Evolutionary conservation across 1,139 yeast species (phyloP).

Genomic region (Yamadazyma conglobata): DNA sequence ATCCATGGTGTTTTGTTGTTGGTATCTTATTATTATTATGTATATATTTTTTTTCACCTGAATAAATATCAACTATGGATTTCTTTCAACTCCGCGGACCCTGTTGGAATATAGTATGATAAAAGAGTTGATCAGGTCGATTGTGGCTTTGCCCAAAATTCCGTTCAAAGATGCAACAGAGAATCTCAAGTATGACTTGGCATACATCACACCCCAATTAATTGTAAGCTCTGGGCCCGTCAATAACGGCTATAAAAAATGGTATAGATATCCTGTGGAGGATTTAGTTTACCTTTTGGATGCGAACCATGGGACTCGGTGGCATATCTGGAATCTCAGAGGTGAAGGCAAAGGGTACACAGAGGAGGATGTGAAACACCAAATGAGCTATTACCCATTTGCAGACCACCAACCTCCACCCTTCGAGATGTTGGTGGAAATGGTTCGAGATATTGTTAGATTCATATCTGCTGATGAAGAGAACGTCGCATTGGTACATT

Average conservation of each 20-base stretch:
- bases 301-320: conserved; percentile 46
- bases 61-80: too few species aligned
- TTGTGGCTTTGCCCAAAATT: conserved; percentile 14
- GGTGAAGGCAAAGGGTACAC: conserved; percentile 56
- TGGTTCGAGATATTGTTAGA: conserved; percentile 44
- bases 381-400: conserved; percentile 48
- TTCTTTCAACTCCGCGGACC: too few species aligned
- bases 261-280: conserved; percentile 53
- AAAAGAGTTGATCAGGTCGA: conserved; percentile 16
- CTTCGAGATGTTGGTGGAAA: conserved; percentile 42
- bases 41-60: too few species aligned
- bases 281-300: conserved; percentile 53
- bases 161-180: conserved; percentile 5
- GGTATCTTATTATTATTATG: too few species aligned
- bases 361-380: conserved; percentile 30
- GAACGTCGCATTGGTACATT: conserved; percentile 72
- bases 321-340: conserved; percentile 76
- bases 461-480: conserved; percentile 29
- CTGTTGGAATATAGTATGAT: too few species aligned
- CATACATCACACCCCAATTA: conserved; percentile 58
- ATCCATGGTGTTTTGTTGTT: too few species aligned
- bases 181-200: conserved; percentile 45
- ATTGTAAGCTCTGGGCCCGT: conserved; percentile 78
- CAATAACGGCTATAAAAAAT: conserved; percentile 34
- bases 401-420: conserved; percentile 82